These are phyloP conservation scores for Sungouiella thailandica DNA, from an alignment of 805 yeast genomes.

Conservation along the genomic window DNA sequence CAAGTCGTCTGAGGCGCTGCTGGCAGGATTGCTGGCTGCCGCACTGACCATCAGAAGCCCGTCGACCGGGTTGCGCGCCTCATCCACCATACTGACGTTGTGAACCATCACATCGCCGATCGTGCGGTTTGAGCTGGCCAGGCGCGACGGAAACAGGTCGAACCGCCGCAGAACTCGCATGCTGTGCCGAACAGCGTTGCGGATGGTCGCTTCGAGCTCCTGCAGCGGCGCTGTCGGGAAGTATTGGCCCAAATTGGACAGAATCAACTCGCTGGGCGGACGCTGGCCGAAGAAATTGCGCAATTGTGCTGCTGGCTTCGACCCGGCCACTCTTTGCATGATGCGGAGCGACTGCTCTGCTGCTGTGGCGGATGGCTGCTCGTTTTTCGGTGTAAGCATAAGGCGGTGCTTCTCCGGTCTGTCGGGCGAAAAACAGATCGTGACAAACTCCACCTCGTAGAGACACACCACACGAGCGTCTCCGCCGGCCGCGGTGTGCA, in stretches of 20 bases:
- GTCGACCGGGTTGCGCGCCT: conserved; percentile 28
- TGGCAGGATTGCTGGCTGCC: conserved; percentile 9
- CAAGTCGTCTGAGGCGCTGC: conserved; percentile 1
- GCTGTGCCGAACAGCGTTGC: conserved; percentile 80
- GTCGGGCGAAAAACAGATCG: conserved; percentile 74
- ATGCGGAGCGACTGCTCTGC: conserved; percentile 50
- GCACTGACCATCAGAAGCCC: conserved; percentile 23
- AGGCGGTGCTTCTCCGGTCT: conserved; percentile 65
- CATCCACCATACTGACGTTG: conserved; percentile 53
- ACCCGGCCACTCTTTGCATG: conserved; percentile 17
- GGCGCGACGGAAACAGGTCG: conserved; percentile 10
- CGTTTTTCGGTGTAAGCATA: conserved; percentile 61
- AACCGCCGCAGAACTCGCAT: conserved; percentile 49
- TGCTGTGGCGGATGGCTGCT: conserved; percentile 59
- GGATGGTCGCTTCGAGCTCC: conserved; percentile 70
- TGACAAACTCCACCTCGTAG: conserved; percentile 75
- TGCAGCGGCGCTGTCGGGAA: conserved; percentile 79
- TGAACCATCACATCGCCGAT: conserved; percentile 61
- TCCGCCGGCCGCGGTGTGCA: conserved; percentile 32
- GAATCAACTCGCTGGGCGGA: conserved; percentile 89
- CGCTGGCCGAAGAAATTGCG: conserved; percentile 74
- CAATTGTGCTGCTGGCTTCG: conserved; percentile 20
- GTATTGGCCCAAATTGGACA: conserved; percentile 82
- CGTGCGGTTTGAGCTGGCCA: conserved; percentile 33
- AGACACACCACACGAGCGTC: conserved; percentile 36